Conservation (phyloP, 805 yeast genomes). For the Zygoascus ofunaensis region DNA sequence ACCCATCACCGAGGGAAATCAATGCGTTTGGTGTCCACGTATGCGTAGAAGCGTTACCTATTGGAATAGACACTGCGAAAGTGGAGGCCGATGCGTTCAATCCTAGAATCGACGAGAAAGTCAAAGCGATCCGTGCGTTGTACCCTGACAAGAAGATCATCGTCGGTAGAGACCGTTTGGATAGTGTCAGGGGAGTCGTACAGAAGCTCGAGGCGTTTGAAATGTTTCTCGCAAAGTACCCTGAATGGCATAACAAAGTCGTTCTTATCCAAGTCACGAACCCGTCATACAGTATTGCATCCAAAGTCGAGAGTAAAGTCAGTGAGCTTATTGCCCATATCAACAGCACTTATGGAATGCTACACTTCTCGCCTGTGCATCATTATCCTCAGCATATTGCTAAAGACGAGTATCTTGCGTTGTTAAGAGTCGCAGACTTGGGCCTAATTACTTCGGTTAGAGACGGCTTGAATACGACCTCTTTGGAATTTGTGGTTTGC, state of each 20-base stretch:
- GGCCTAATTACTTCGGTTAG: constrained; percentile 84
- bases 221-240: constrained; percentile 78
- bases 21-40: constrained; percentile 71
- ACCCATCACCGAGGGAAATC: constrained; percentile 34
- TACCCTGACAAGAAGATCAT: constrained; percentile 52
- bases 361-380: constrained; percentile 79
- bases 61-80: constrained; percentile 74
- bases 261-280: constrained; percentile 87
- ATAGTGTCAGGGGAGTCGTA: constrained; percentile 83
- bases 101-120: constrained; percentile 30
- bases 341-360: constrained; percentile 74
- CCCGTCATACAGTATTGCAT: constrained; percentile 52
- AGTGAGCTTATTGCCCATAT: constrained; percentile 73
- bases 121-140: constrained; percentile 46
- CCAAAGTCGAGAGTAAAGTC: constrained; percentile 69
- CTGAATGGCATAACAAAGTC: constrained; percentile 83
- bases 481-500: constrained; percentile 83
- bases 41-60: constrained; percentile 67
- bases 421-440: constrained; percentile 81
- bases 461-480: constrained; percentile 95
- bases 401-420: constrained; percentile 80
- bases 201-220: constrained; percentile 91
- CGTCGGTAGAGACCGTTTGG: constrained; percentile 90
- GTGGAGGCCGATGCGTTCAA: constrained; percentile 43
- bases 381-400: constrained; percentile 87